phyloP scores from a whole-genome alignment of 805 yeast genomes.

The Lipomyces yamanashiensis region DNA sequence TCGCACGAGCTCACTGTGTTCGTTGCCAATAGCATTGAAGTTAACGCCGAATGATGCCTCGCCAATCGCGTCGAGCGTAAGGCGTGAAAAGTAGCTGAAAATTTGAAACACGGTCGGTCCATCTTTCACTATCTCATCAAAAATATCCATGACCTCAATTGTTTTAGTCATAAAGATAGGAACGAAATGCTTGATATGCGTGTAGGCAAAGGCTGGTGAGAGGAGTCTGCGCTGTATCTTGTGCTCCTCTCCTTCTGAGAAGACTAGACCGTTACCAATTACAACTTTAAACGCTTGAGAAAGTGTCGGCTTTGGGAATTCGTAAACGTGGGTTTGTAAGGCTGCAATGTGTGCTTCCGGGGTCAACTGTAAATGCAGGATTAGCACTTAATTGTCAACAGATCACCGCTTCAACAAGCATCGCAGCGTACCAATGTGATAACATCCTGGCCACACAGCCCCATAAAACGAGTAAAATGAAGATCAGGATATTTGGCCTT shows the following conservation, averaged over 20 bases:
- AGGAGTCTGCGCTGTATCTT: conserved; percentile 20
- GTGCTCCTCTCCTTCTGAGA: conserved; percentile 31
- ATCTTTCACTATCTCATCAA: conserved; percentile 10
- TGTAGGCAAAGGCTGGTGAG: conserved; percentile 25
- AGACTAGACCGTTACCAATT: conserved; percentile 29
- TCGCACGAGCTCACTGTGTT: conserved; percentile 14
- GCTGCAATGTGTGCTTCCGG: conserved; percentile 19
- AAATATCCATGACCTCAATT: not conserved
- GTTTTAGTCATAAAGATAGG: conserved; percentile 22
- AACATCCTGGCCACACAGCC: conserved; percentile 15
- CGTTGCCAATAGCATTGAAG: conserved; percentile 24
- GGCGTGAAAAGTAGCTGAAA: conserved; percentile 14
- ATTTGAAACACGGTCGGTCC: conserved; percentile 12
- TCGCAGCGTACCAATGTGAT: conserved; percentile 7
- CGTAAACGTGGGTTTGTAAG: conserved; percentile 18
- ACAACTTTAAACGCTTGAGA: conserved; percentile 13
- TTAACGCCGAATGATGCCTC: conserved; percentile 24
- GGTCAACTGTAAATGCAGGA: conserved; percentile 3
- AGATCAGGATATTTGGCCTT: conserved; percentile 18
- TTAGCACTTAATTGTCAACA: too few relatives aligned
- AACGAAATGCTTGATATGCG: conserved; percentile 24
- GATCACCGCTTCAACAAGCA: too few relatives aligned
- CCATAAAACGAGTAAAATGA: conserved; percentile 9
- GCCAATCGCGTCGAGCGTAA: conserved; percentile 31
- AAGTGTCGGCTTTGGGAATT: conserved; percentile 21